phyloP scores from a whole-genome alignment of 108 stramenopile species.

The Fragilaria crotonensis region DNA sequence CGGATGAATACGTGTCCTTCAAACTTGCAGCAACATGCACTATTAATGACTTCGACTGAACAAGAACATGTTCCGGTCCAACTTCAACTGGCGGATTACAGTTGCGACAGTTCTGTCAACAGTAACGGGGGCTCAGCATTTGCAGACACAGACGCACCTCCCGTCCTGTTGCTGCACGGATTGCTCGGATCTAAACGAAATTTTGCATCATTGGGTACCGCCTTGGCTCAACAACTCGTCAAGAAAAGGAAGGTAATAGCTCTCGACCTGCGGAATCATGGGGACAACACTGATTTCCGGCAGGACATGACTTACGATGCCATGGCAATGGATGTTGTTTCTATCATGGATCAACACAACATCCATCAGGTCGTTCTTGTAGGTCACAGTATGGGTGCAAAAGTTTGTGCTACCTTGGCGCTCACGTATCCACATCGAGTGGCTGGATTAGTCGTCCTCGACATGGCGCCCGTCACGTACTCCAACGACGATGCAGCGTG shows the following conservation, averaged over 20 bases:
- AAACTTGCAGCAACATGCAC: too few relatives aligned
- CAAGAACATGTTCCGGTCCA: too few relatives aligned
- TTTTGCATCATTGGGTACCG: conserved; percentile 75
- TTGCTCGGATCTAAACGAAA: conserved; percentile 90
- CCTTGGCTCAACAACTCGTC: conserved; percentile 56
- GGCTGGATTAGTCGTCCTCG: conserved; percentile 78
- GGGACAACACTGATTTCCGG: conserved; percentile 57
- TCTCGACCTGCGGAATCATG: conserved; percentile 92
- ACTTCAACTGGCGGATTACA: neutral
- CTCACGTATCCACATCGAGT: conserved; percentile 76
- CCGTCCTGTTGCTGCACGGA: conserved; percentile 87
- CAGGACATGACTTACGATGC: conserved; percentile 68
- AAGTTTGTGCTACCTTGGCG: conserved; percentile 79
- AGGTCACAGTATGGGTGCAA: conserved; percentile 95
- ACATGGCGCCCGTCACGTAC: conserved; percentile 89
- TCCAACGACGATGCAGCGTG: conserved; percentile 45
- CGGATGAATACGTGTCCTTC: too few relatives aligned
- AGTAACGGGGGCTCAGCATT: neutral
- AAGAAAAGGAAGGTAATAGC: conserved; percentile 54
- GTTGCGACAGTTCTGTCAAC: neutral
- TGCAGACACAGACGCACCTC: conserved; percentile 9
- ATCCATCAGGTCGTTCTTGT: conserved; percentile 61
- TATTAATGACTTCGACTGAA: too few relatives aligned
- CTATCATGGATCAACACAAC: conserved; percentile 51
- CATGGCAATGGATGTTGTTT: conserved; percentile 85